These are phyloP conservation scores for Aspergillus terreus DNA, from an alignment of 2,329 filamentous ascomycete genomes.

Conservation along the genomic window DNA sequence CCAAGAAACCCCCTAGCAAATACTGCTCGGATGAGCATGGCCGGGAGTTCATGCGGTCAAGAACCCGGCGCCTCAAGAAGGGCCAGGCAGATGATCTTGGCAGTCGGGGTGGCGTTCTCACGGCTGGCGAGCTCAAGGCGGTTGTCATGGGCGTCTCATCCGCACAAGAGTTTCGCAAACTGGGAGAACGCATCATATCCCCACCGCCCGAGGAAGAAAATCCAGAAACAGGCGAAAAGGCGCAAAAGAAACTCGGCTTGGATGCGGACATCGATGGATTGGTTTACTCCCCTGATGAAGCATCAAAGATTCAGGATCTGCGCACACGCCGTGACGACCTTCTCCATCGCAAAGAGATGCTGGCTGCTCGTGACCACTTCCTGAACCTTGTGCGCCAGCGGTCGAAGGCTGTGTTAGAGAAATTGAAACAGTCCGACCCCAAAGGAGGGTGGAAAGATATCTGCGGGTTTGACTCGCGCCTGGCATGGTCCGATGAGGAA, in stretches of 20 bases:
- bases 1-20: conserved; percentile 40
- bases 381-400: conserved; percentile 41
- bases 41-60: conserved; percentile 41
- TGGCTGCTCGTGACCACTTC: conserved; percentile 40
- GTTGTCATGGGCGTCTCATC: conserved; percentile 35
- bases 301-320: conserved; percentile 36
- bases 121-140: conserved; percentile 40
- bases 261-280: conserved; percentile 26
- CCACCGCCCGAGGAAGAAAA: conserved; percentile 24
- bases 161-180: conserved; percentile 38
- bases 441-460: conserved; percentile 47
- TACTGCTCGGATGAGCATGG: conserved; percentile 50
- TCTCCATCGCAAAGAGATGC: conserved; percentile 36
- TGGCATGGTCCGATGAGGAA: conserved; percentile 48
- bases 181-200: conserved; percentile 38
- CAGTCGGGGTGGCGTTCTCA: conserved; percentile 42
- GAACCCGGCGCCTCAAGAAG: conserved; percentile 23
- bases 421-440: conserved; percentile 42
- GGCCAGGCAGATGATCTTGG: conserved; percentile 28
- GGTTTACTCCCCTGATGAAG: conserved; percentile 37
- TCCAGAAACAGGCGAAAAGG: conserved; percentile 11
- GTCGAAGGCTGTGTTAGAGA: conserved; percentile 40
- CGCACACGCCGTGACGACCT: conserved; percentile 31
- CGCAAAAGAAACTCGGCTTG: conserved; percentile 26
- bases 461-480: conserved; percentile 46